Evolutionary conservation across 2,329 filamentous ascomycete genomes (phyloP), one percentile per base, ranked within the genome.

Genomic region (Venturia effusa): DNA sequence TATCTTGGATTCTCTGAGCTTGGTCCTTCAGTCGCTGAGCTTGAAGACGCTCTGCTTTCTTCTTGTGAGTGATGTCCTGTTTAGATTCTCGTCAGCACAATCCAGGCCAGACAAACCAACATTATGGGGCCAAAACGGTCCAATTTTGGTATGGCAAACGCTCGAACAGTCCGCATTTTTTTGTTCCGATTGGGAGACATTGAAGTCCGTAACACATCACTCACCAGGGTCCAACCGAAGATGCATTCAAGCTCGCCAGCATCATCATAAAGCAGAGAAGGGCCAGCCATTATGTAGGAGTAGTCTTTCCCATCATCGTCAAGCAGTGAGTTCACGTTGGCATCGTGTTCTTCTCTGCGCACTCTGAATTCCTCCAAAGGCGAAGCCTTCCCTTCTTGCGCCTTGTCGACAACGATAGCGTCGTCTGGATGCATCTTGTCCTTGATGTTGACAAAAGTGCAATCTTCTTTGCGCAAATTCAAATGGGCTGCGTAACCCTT

Each of bases 41-140:
- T 63, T 76, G 75, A 17, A 61, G 22, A 48, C 41, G 60, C 22
- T 61, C 60, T 24, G 30, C 60, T 19, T 34, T 71, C 64, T 79
- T 79, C 66, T 78, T 77, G 22, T 75, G 74, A 15, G 74, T 78
- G 39, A 79, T 78, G 63, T 54, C 48, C 15, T 15, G 7, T n/a
- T 30, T 32, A 10, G 15, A 7, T 79, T 77, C 15, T 78, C 34
- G 7, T 13, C 11, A 24, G 10, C 32, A 1, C n/a, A n/a, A n/a
- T n/a, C n/a, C n/a, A n/a, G n/a, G n/a, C n/a, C n/a, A n/a, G n/a
- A n/a, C n/a, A n/a, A n/a, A n/a, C n/a, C n/a, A n/a, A n/a, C n/a
- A n/a, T n/a, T n/a, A n/a, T n/a, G n/a, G n/a, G n/a, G n/a, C n/a
- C n/a, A n/a, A n/a, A n/a, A n/a, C n/a, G n/a, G n/a, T n/a, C n/a